Evolutionary conservation across 768 basidiomycete genomes (phyloP).

Genomic region (Candolleomyces efflorescens): DNA sequence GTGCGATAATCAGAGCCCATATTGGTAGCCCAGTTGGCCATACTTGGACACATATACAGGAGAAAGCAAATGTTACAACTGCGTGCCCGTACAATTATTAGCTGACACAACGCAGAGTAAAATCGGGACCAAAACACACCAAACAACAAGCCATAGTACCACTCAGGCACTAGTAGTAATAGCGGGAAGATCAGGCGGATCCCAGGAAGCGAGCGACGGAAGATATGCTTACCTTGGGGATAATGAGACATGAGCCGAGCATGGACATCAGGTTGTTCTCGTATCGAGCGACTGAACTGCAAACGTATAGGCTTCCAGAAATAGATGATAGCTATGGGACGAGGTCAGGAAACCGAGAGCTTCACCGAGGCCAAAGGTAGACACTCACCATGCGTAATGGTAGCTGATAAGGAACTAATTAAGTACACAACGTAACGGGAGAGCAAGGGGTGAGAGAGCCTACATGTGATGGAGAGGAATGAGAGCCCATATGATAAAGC

Average conservation of each 20-base stretch:
- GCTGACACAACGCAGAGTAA: not conserved
- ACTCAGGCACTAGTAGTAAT: constrained; percentile 47
- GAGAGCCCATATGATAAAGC: constrained; percentile 54
- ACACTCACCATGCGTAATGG: constrained; percentile 37
- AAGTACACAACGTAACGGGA: not conserved
- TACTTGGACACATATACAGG: constrained; percentile 53
- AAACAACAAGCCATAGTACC: constrained; percentile 56
- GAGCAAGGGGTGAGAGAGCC: constrained; percentile 2
- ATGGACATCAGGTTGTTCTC: constrained; percentile 59
- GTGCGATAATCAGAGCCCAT: constrained; percentile 57
- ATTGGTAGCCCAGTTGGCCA: constrained; percentile 69
- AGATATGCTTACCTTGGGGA: constrained; percentile 31
- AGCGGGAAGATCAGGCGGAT: not conserved
- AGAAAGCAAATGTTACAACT: constrained; percentile 57
- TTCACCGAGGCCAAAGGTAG: not conserved
- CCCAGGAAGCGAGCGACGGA: not conserved
- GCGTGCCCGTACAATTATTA: not conserved
- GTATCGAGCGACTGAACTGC: constrained; percentile 45
- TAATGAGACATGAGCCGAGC: constrained; percentile 56
- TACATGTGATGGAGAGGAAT: constrained; percentile 61
- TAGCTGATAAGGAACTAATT: constrained; percentile 27
- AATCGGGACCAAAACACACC: constrained; percentile 19
- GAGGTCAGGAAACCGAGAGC: not conserved
- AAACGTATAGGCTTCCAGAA: constrained; percentile 56
- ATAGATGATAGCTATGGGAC: constrained; percentile 37